phyloP scores from a whole-genome alignment of 73 alveolate genomes.

The Uronychia setigera region DNA sequence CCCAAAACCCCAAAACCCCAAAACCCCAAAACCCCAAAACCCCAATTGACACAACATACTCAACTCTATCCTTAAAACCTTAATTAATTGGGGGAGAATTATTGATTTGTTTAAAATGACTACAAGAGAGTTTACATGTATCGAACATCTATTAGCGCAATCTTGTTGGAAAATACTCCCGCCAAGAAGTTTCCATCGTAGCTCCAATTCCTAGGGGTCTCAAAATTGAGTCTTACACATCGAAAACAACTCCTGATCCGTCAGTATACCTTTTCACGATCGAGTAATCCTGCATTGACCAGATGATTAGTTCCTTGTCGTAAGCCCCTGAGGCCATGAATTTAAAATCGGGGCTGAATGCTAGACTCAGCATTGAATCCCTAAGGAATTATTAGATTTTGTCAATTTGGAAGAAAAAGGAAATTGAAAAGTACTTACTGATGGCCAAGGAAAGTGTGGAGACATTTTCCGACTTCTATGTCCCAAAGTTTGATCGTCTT shows the following conservation, averaged over 20 bases:
- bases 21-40: too few species aligned
- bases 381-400: too few species aligned
- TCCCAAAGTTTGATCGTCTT: conserved; percentile 68
- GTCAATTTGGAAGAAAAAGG: too few species aligned
- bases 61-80: too few species aligned
- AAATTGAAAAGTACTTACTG: neutral
- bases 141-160: neutral
- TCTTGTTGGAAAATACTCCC: too few species aligned
- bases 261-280: conserved; percentile 24
- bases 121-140: neutral
- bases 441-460: conserved; percentile 48
- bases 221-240: conserved; percentile 7
- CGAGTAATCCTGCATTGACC: conserved; percentile 57
- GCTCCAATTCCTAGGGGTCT: too few species aligned
- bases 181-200: too few species aligned
- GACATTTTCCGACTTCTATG: conserved; percentile 43
- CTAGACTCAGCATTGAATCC: conserved; percentile 34
- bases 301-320: conserved; percentile 39
- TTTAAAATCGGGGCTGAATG: conserved; percentile 56
- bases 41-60: too few species aligned
- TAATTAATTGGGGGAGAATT: too few species aligned
- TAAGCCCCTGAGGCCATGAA: conserved; percentile 49
- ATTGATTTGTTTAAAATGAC: too few species aligned
- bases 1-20: too few species aligned
- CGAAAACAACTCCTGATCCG: neutral